phyloP scores from a whole-genome alignment of 768 basidiomycete species.

The Neoboletus brunneissimus region DNA sequence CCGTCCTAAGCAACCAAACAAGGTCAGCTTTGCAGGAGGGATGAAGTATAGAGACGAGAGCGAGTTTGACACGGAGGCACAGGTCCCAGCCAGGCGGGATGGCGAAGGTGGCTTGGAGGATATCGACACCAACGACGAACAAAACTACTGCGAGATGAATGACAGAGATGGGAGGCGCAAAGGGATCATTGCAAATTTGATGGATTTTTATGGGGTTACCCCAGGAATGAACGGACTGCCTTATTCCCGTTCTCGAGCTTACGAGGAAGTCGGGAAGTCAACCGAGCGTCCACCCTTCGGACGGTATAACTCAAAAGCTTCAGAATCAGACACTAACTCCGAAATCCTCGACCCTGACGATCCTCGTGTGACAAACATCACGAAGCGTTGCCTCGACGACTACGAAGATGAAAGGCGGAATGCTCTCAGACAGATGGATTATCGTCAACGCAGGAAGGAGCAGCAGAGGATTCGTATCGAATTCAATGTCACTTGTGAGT shows the following conservation, averaged over 20 bases:
- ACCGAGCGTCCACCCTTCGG: slow-evolving; percentile 12
- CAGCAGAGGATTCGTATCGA: slow-evolving; percentile 64
- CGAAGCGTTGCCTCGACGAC: slow-evolving; percentile 50
- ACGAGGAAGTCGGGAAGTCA: slow-evolving; percentile 14
- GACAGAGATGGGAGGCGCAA: slow-evolving; percentile 25
- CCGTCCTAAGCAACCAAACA: slow-evolving; percentile 19
- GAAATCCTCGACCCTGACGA: slow-evolving; percentile 70
- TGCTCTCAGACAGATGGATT: slow-evolving; percentile 61
- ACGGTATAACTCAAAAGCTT: slow-evolving; percentile 45
- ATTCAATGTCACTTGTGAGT: slow-evolving; percentile 70
- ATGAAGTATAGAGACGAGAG: slow-evolving; percentile 12
- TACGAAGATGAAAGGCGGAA: slow-evolving; percentile 61
- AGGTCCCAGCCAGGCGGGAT: slow-evolving; percentile 4
- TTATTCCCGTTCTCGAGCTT: slow-evolving; percentile 23
- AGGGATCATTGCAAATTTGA: slow-evolving; percentile 30
- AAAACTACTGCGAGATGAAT: slow-evolving; percentile 16
- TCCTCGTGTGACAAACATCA: slow-evolving; percentile 61
- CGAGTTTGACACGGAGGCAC: slow-evolving; percentile 26
- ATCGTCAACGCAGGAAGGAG: slow-evolving; percentile 64
- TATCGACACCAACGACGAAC: slow-evolving; percentile 11
- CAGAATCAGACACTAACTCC: slow-evolving; percentile 39
- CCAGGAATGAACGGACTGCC: slow-evolving; percentile 25
- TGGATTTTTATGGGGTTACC: slow-evolving; percentile 30
- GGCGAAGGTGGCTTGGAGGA: slow-evolving; percentile 21
- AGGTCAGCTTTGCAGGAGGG: slow-evolving; percentile 42